Evolutionary conservation across 2,329 filamentous ascomycete genomes (phyloP).

Genomic region (Coniochaeta sp.): DNA sequence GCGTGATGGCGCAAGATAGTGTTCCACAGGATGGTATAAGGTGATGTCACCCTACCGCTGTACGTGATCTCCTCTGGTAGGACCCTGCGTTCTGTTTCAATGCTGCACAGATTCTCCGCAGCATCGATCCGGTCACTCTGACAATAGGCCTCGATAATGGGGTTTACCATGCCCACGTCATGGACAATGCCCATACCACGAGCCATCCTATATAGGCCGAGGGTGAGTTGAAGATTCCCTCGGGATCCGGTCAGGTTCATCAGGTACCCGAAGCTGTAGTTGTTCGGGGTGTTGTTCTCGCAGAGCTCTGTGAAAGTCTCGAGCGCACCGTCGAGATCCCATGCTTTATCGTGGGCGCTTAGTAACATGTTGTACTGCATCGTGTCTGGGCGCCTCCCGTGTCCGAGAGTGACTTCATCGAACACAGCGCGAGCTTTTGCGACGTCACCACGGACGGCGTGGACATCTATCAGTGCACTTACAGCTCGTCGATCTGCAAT

Average conservation of each 20-base stretch:
- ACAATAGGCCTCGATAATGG: constrained; percentile 62
- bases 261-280: constrained; percentile 62
- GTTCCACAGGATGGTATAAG: constrained; percentile 67
- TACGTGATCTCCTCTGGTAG: not conserved
- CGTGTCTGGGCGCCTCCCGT: constrained; percentile 48
- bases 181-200: constrained; percentile 42
- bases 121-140: constrained; percentile 44
- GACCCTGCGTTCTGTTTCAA: constrained; percentile 39
- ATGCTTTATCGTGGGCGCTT: constrained; percentile 58
- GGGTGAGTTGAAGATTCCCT: constrained; percentile 66
- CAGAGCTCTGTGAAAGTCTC: constrained; percentile 55
- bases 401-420: constrained; percentile 47
- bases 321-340: constrained; percentile 61
- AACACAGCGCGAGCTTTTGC: constrained; percentile 54
- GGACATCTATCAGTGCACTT: constrained; percentile 59
- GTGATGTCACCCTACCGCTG: constrained; percentile 31
- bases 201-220: constrained; percentile 58
- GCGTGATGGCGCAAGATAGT: constrained; percentile 65
- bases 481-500: constrained; percentile 29
- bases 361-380: constrained; percentile 72
- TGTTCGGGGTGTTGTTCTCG: constrained; percentile 44
- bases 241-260: constrained; percentile 64
- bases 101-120: constrained; percentile 52
- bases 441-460: constrained; percentile 62
- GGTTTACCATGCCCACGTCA: constrained; percentile 51